Evolutionary conservation across 345 rosid genomes (phyloP).

Genomic region (Eutrema japonicum): DNA sequence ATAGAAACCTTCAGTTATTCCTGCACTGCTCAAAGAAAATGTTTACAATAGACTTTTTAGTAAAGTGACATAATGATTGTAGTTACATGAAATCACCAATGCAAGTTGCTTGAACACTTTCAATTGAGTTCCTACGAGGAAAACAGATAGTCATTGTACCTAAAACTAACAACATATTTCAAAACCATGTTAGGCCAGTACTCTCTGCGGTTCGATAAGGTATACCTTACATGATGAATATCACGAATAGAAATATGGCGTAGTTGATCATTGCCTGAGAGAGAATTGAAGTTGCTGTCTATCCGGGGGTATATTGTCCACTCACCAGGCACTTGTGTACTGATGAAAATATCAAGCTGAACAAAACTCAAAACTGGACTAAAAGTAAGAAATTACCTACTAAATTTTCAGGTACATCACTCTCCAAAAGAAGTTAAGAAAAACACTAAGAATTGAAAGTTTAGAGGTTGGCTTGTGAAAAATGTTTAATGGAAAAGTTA

Average conservation of each 20-base stretch:
- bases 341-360: constrained; percentile 37
- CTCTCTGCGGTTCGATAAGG: background rate
- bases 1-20: constrained; percentile 95
- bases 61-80: constrained; percentile 12
- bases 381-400: too few species aligned
- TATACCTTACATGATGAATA: constrained; percentile 91
- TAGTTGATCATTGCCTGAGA: constrained; percentile 85
- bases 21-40: constrained; percentile 67
- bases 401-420: background rate
- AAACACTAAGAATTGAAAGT: background rate
- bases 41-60: constrained; percentile 1
- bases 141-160: background rate
- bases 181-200: constrained; percentile 5
- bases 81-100: constrained; percentile 16
- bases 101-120: constrained; percentile 10
- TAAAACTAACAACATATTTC: constrained; percentile 6
- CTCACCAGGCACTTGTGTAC: constrained; percentile 62
- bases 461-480: constrained; percentile 2
- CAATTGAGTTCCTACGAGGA: constrained; percentile 12
- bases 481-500: background rate
- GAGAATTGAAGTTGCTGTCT: constrained; percentile 93
- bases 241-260: constrained; percentile 84
- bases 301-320: constrained; percentile 98
- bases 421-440: constrained; percentile 15
- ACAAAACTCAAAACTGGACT: constrained; percentile 17